Evolutionary conservation across 2,329 filamentous ascomycete species (phyloP).

Genomic region (Blastomyces gilchristii): DNA sequence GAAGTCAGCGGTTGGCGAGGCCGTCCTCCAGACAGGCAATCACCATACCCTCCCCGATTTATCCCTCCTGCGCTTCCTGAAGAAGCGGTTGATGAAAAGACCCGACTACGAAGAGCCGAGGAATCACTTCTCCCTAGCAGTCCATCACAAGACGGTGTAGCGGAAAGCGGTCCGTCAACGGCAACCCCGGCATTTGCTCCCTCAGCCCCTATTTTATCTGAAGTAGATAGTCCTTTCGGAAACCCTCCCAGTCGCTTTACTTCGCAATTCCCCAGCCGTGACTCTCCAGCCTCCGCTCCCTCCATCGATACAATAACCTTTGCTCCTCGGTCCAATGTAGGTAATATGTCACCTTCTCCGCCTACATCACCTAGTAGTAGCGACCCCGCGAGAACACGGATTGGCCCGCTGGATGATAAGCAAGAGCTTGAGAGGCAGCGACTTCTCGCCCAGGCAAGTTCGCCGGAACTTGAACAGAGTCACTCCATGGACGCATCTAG

Average conservation of each 20-base stretch:
- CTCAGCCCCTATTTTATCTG: constrained; percentile 36
- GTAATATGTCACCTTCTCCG: neutral
- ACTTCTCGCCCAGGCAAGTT: constrained; percentile 54
- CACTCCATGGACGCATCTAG: constrained; percentile 11
- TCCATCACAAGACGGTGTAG: constrained; percentile 44
- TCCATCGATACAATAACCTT: constrained; percentile 24
- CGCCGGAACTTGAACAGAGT: constrained; percentile 33
- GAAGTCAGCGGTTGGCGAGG: constrained; percentile 4
- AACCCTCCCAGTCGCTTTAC: neutral
- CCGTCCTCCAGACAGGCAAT: constrained; percentile 6
- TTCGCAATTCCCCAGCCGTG: neutral
- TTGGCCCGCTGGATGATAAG: constrained; percentile 54
- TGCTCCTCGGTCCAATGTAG: constrained; percentile 6
- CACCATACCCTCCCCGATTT: constrained; percentile 9
- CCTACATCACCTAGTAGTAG: constrained; percentile 33
- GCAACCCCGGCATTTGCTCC: constrained; percentile 26
- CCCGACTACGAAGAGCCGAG: constrained; percentile 67
- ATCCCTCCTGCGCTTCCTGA: constrained; percentile 44
- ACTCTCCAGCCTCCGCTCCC: constrained; percentile 18
- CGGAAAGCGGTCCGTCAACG: constrained; percentile 39
- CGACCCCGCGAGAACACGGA: neutral
- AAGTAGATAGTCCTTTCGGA: constrained; percentile 41
- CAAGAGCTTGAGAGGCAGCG: constrained; percentile 61
- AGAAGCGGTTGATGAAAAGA: constrained; percentile 65
- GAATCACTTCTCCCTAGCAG: constrained; percentile 70